A percentile compares a stretch with the other conserved stretches of the same genome.
Evolutionary conservation across 768 basidiomycete genomes (phyloP).

Genomic region (Mycena rosella): DNA sequence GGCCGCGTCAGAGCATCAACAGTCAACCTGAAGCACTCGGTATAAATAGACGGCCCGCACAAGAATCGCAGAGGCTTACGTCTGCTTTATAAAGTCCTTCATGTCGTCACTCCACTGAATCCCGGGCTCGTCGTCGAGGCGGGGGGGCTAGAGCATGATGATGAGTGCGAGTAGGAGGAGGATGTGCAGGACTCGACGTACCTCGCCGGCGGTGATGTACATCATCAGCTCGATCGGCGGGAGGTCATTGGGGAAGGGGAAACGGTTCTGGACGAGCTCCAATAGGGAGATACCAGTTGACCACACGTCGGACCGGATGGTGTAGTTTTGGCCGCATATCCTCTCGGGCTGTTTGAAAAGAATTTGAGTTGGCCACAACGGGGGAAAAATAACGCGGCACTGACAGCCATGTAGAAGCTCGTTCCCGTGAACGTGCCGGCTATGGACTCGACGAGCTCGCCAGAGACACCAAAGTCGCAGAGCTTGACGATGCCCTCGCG

Average conservation of each 20-base stretch:
- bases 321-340: slow-evolving; percentile 91
- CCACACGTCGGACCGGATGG: slow-evolving; percentile 98
- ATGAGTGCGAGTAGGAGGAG: slow-evolving; percentile 33
- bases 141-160: slow-evolving; percentile 70
- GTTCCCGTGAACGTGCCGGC: slow-evolving; percentile 99
- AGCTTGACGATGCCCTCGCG: slow-evolving; percentile 92
- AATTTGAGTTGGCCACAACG: slow-evolving; percentile 13
- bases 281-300: slow-evolving; percentile 95
- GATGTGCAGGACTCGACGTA: slow-evolving; percentile 46
- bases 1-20: slow-evolving; percentile 79
- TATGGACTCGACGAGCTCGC: slow-evolving; percentile 90
- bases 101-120: slow-evolving; percentile 83
- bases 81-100: slow-evolving; percentile 91
- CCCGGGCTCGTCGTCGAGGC: slow-evolving; percentile 80
- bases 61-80: slow-evolving; percentile 64
- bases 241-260: slow-evolving; percentile 94
- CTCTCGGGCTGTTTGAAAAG: slow-evolving; percentile 81
- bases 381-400: slow-evolving; percentile 48
- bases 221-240: slow-evolving; percentile 96
- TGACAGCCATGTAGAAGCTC: slow-evolving; percentile 98
- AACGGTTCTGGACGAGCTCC: slow-evolving; percentile 93
- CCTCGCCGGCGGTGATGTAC: slow-evolving; percentile 87
- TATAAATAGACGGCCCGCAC: slow-evolving; percentile 27
- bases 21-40: slow-evolving; percentile 65
- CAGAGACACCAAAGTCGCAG: slow-evolving; percentile 97